phyloP scores from a whole-genome alignment of 78 protist genomes.

The Blattamonas nauphoetae region DNA sequence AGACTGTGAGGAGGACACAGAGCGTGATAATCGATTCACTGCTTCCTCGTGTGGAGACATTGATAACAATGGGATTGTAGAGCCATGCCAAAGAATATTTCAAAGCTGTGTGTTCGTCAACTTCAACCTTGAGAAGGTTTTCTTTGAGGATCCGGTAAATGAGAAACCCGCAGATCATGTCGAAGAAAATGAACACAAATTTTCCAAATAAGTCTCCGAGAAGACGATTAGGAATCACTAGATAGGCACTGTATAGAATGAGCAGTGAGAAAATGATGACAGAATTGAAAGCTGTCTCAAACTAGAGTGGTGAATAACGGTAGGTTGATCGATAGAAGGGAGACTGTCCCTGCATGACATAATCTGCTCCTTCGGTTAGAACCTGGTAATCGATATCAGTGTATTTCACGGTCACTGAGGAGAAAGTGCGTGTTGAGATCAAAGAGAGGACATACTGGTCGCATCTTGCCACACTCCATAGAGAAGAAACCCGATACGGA shows the following conservation, averaged over 20 bases:
- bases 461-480: constrained; percentile 3
- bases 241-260: constrained; percentile 30
- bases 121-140: not conserved
- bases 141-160: constrained; percentile 15
- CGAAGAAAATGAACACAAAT: constrained; percentile 57
- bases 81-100: constrained; percentile 49
- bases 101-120: not conserved
- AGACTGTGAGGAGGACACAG: constrained; percentile 52
- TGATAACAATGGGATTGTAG: constrained; percentile 67
- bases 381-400: constrained; percentile 88
- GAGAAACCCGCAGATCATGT: constrained; percentile 52
- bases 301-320: constrained; percentile 80
- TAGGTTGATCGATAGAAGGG: constrained; percentile 81
- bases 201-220: constrained; percentile 61
- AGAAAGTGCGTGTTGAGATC: too few species aligned
- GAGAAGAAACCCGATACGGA: too few species aligned
- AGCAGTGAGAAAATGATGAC: not conserved
- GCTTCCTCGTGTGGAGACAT: constrained; percentile 85
- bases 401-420: constrained; percentile 34
- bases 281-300: not conserved
- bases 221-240: constrained; percentile 63
- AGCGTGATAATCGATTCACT: constrained; percentile 72
- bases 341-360: constrained; percentile 56
- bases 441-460: not conserved
- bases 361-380: constrained; percentile 74